Base-by-base conservation (phyloP, 257 asterid genomes). In the Gynochthodes officinalis region DNA sequence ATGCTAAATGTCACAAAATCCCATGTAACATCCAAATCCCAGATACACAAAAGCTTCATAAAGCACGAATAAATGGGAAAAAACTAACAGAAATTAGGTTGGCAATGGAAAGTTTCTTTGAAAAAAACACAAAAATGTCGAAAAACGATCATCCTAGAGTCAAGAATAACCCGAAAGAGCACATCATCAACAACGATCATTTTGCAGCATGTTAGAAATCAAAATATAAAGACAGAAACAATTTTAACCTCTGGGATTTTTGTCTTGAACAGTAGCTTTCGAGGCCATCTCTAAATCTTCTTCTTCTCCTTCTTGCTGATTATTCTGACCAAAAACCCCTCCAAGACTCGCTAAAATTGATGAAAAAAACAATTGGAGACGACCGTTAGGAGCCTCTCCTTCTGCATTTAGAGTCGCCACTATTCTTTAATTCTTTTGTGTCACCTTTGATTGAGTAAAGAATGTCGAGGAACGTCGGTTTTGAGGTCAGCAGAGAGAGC, bases 291-390 rank as follows among this genome's bases (percentile, higher is more conserved):
- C 77, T 6, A 39, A 57, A 53, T 66, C 64, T 28, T 74, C 64
- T 50, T 40, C 72, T 59, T 67, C 80, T 19, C 78, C 78, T 69
- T 76, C 83, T 42, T 69, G n/a, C 76, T 44, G 28, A 54, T 68
- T 59, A 23, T 40, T 73, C 30, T 62, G 64, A 33, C 92, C 85
- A 42, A 90, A 88, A 66, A 87, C 97, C 27, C 89, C 95, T 65
- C 87, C 95, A 67, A 90, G 67, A 80, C 90, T 90, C 1, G 89
- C 63, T 83, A 87, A 86, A 60, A 90, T 75, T 52, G 94, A 84
- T 14, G 93, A 86, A 12, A 90, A 69, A 73, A 91, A 82, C 81
- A 81, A 82, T 53, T 79, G 90, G 86, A 91, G 91, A 84, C 93
- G 90, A 79, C 96, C 87, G 75, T 84, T 83, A 58, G 76, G 85